phyloP scores from a whole-genome alignment of 2,329 filamentous ascomycete species.

The Didymella glomerata region DNA sequence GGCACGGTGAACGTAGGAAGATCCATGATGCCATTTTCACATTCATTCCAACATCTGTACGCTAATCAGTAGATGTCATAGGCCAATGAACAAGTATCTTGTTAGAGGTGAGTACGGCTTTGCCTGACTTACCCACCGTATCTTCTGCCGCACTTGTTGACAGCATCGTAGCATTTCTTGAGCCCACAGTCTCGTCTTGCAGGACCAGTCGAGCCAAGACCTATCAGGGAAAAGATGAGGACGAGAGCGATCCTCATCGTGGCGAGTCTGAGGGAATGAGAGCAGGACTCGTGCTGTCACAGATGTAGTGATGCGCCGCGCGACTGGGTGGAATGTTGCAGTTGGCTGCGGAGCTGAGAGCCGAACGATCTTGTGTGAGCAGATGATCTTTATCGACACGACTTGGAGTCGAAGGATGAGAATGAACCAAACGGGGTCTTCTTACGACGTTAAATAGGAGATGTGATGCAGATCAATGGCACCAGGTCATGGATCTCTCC shows the following conservation, averaged over 20 bases:
- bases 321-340: not conserved
- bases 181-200: conserved; percentile 30
- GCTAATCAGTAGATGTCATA: conserved; percentile 1
- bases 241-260: not conserved
- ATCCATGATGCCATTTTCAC: conserved; percentile 7
- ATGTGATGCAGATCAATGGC: not conserved
- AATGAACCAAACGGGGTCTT: not conserved
- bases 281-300: not conserved
- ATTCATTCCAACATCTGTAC: conserved; percentile 22
- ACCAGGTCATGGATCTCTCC: not conserved
- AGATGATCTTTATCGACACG: not conserved
- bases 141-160: conserved; percentile 30
- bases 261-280: not conserved
- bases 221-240: not conserved
- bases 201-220: conserved; percentile 21
- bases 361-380: not conserved
- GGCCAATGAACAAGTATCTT: not conserved
- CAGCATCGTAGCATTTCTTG: conserved; percentile 28
- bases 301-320: not conserved
- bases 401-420: not conserved
- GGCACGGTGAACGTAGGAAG: conserved; percentile 22
- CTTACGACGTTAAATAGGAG: conserved; percentile 8
- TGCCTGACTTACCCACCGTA: conserved; percentile 31
- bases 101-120: not conserved
- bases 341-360: not conserved